Base-by-base conservation (phyloP, 768 basidiomycete genomes). In the Basidioascus undulatus region DNA sequence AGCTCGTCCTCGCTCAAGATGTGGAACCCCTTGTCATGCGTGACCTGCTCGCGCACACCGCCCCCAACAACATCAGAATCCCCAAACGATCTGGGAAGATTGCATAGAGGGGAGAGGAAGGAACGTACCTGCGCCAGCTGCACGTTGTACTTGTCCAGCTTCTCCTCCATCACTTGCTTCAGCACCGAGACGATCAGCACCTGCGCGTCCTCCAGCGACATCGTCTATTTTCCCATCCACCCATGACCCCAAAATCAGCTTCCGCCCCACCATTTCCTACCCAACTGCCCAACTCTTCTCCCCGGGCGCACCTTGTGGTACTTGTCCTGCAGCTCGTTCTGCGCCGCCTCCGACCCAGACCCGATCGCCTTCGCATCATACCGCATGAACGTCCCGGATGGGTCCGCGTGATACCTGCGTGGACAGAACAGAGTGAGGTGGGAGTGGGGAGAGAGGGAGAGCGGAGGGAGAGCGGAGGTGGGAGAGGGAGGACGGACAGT, bases 111-210 rank as follows among this genome's bases (percentile, higher is more conserved):
- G 39, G 18, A 25, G 15, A 9, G 16, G 40, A 44, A 16, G 12
- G n/a, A 10, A 59, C 65, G 25, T 40, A 78, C 87, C 68, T 87
- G 84, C 39, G 89, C 86, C 12, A 98, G 66, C 59, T 96, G 87
- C 20, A 96, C 87, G 51, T 98, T 96, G 63, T 94, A 87, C 51
- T 92, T 82, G 60, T 96, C 89, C 32, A 98, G 70, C 58, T 92
- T 94, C 63, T 96, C 92, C 59, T 96, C 92, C 92, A 96, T 98
- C 33, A 96, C 92, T 62, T 96, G 86, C 63, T 98, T 96, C 47
- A 96, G 64, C 35, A 96, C 82, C 47, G 72, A 74, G 39, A 96
- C 62, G 3, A 81, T 76, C 47, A 96, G 62, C 30, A 70, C 64
- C 50, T 94, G 82, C 0, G 86, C 92, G 59, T 92, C 84, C 48